Base-by-base conservation (phyloP, 306 rosid genomes). In the Corylus avellana region DNA sequence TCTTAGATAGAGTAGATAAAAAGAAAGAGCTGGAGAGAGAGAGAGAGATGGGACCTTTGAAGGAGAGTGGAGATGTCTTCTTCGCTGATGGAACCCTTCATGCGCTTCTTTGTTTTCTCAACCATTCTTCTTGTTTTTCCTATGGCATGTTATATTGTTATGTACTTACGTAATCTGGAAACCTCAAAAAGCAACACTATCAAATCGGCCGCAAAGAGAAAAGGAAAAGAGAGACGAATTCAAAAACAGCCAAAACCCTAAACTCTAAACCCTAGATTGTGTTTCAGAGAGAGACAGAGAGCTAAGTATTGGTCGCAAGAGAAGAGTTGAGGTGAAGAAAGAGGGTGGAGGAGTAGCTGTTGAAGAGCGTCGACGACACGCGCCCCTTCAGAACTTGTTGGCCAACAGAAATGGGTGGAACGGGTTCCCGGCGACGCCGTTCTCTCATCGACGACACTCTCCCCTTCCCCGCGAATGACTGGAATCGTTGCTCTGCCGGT, bases 41-140 rank as follows among this genome's bases (percentile, higher is more conserved):
- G 16, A 56, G 62, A 32, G 4, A 56, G 14, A 8, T 32, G 32
- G 53, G 2, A 90, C 99, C 92, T 92, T n/a, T 81, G 87, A 3
- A 84, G 20, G 77, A 93, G 86, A 64, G 82, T n/a, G 75, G 81
- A 88, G 10, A 82, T 74, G 11, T 89, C 94, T 49, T 85, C 83
- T 64, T 91, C 97, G 10, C 85, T 78, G 70, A 91, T 77, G 6
- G 80, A 55, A 11, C 81, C 80, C 61, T 87, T 92, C 72, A 42
- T 81, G 39, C 48, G 75, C 77, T 78, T 86, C 67, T 75, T 78
- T 7, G 67, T 17, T 39, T 59, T 85, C 78, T 84, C 89, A 27
- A 67, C 51, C 97, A 90, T 95, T 73, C 73, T 47, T 13, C 47
- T 74, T 55, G 62, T 37, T 17, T 4, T 55, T 18, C 27, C 42